phyloP scores from a whole-genome alignment of 1,284 basidiomycete genomes.

The Microbotryum scabiosae region DNA sequence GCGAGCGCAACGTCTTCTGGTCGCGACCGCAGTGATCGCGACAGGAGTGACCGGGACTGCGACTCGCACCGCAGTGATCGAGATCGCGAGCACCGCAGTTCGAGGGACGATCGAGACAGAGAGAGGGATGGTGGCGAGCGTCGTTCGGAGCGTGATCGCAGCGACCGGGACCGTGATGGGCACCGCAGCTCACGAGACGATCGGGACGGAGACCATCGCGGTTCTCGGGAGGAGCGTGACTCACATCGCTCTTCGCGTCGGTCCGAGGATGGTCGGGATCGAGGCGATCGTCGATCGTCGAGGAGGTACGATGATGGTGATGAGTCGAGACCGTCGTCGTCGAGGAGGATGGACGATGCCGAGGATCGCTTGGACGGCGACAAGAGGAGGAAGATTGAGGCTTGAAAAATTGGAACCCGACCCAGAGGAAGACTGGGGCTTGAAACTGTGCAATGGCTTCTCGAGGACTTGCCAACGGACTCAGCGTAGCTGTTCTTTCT shows the following conservation, averaged over 20 bases:
- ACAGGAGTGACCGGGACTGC: slow-evolving; percentile 1
- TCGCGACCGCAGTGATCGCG: slow-evolving; percentile 2
- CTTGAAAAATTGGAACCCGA: background rate
- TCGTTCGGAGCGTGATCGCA: background rate
- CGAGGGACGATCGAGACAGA: slow-evolving; percentile 11
- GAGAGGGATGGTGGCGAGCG: slow-evolving; percentile 1
- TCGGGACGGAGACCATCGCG: slow-evolving; percentile 1
- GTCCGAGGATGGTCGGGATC: slow-evolving; percentile 4
- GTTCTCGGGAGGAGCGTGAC: background rate
- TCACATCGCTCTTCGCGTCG: background rate
- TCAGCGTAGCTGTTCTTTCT: too few relatives aligned
- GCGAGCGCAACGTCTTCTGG: background rate
- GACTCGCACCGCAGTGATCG: background rate
- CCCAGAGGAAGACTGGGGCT: background rate
- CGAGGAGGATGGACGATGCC: slow-evolving; percentile 12
- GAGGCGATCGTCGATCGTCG: background rate
- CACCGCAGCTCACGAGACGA: slow-evolving; percentile 12
- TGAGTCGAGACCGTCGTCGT: background rate
- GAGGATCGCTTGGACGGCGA: slow-evolving; percentile 9
- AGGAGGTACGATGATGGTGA: background rate
- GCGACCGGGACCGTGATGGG: background rate
- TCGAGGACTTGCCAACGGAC: background rate
- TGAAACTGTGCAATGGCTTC: background rate
- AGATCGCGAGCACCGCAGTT: background rate
- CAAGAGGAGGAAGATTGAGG: slow-evolving; percentile 14